Base-by-base conservation (phyloP, 2,329 filamentous ascomycete species). In the Fusarium annulatum region DNA sequence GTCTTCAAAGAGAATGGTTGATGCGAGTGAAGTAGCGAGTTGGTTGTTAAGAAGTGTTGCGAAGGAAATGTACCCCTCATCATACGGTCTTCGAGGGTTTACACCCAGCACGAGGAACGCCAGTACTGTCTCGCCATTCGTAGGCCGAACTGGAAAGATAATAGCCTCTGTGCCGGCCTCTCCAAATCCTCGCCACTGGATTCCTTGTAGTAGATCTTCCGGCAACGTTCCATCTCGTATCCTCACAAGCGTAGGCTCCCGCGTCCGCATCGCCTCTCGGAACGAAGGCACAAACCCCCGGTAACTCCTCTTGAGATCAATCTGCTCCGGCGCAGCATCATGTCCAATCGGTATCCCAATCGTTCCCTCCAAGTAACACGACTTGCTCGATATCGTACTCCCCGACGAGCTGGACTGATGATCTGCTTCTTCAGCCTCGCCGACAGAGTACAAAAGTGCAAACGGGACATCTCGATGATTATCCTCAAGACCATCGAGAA, bases 51-150 rank as follows among this genome's bases (percentile, higher is more conserved):
- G 71, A 57, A 83, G 75, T 28, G 75, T 86, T 5, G 91, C 82
- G 68, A 92, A 92, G 0, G 89, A 81, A 56, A 85, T 86, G 73
- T 93, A 94, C 60, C 92, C 90, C 55, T 91, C 89, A 74, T 94
- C 92, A 66, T 92, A 93, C 0, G 91, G 91, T 41, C 91, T 84
- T 28, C 91, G 84, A 9, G 92, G 91, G 73, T 93, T 93, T 12
- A 93, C 85, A 3, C 91, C 91, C 45, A 94, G 83, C 4, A 93
- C 85, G 4, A 94, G 82, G 61, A 93, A 89, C 0, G 91, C 92
- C 39, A 93, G 84, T 0, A 89, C 89, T 3, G 86, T 86, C 48
- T 93, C 91, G 9, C 84, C 90, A 4, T 89, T 92, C 0, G 91
- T 86, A 3, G 85, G 90, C 57, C 92, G 88, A 28, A 94, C 91